Evolutionary conservation across 1,284 basidiomycete genomes (phyloP).

Genomic region (Trichosporon asahii): DNA sequence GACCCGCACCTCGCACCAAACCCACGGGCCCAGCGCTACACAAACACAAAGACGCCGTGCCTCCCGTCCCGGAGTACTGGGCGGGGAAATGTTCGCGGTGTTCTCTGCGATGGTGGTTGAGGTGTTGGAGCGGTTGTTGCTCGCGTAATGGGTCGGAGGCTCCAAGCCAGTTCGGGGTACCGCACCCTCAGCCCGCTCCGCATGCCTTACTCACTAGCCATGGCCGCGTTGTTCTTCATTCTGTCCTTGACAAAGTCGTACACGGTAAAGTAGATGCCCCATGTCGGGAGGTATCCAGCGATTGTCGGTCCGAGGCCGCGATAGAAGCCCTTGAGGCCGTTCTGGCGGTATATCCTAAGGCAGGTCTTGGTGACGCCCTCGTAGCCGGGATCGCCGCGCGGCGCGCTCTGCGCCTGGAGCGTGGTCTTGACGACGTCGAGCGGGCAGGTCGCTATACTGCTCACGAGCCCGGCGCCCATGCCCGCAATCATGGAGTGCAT

Average conservation of each 20-base stretch:
- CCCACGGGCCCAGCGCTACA: neutral
- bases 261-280: slow-evolving; percentile 98
- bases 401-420: slow-evolving; percentile 79
- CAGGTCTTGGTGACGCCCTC: slow-evolving; percentile 74
- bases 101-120: neutral
- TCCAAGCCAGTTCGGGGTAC: too few relatives aligned
- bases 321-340: slow-evolving; percentile 83
- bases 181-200: neutral
- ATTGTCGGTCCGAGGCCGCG: slow-evolving; percentile 92
- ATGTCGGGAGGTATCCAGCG: slow-evolving; percentile 89
- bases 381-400: slow-evolving; percentile 66
- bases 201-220: slow-evolving; percentile 13
- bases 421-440: slow-evolving; percentile 97
- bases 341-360: slow-evolving; percentile 65
- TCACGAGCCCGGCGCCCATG: slow-evolving; percentile 71
- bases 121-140: too few relatives aligned
- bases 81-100: neutral
- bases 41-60: neutral
- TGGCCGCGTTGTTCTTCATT: slow-evolving; percentile 58
- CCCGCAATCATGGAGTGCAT: slow-evolving; percentile 55
- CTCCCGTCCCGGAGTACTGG: neutral
- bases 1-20: neutral
- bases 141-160: too few relatives aligned
- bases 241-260: slow-evolving; percentile 86
- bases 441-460: slow-evolving; percentile 91